A percentile compares a stretch with the other conserved stretches of the same genome.
These are phyloP conservation scores for Naganishia kalamii DNA, from an alignment of 768 basidiomycete genomes.

Conservation along the genomic window DNA sequence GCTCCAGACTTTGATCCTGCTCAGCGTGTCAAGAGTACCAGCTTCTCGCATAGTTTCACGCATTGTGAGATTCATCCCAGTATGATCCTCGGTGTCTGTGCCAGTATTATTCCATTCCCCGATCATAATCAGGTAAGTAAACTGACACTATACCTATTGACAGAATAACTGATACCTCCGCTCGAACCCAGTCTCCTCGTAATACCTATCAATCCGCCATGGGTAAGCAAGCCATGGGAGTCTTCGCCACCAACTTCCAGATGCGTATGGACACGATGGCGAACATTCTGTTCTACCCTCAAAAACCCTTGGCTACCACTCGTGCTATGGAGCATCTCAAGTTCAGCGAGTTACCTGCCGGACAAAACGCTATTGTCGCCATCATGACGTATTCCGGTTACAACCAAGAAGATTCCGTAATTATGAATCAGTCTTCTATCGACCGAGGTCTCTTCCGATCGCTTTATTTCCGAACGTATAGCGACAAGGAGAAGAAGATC, in stretches of 20 bases:
- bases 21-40: conserved; percentile 75
- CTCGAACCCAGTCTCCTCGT: conserved; percentile 75
- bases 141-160: not conserved
- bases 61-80: conserved; percentile 99
- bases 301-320: conserved; percentile 96
- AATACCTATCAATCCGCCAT: conserved; percentile 99
- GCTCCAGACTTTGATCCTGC: conserved; percentile 63
- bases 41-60: conserved; percentile 86
- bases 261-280: conserved; percentile 99
- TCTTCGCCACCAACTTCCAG: conserved; percentile 95
- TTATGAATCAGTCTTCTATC: conserved; percentile 99
- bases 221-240: conserved; percentile 99
- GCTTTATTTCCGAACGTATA: conserved; percentile 96
- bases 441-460: conserved; percentile 97
- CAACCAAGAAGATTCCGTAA: conserved; percentile 99
- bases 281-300: conserved; percentile 97
- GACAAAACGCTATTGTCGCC: conserved; percentile 98
- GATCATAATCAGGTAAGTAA: conserved; percentile 89
- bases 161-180: not conserved
- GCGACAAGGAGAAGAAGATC: conserved; percentile 96
- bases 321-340: conserved; percentile 99
- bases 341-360: conserved; percentile 95
- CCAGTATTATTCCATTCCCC: conserved; percentile 98
- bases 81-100: conserved; percentile 98
- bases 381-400: conserved; percentile 98